Percentiles rank a stretch among this genome's conserved stretches.
These are phyloP conservation scores for Rhizopus sp. DNA, from an alignment of 371 early-diverging fungal species.

Conservation along the genomic window DNA sequence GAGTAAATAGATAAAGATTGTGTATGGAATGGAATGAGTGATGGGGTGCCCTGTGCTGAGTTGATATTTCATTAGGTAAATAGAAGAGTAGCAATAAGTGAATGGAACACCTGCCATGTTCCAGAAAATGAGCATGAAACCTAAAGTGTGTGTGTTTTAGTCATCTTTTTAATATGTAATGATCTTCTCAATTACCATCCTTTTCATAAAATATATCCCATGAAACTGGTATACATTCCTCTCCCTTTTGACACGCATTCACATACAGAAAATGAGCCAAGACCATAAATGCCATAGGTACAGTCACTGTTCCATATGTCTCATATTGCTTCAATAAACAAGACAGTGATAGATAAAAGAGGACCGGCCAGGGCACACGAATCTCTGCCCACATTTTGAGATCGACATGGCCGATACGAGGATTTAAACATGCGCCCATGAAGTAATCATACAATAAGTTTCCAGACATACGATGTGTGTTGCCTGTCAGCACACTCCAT, in stretches of 20 bases:
- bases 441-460: conserved; percentile 79
- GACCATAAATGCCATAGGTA: conserved; percentile 70
- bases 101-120: conserved; percentile 66
- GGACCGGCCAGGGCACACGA: conserved; percentile 75
- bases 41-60: conserved; percentile 42
- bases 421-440: conserved; percentile 78
- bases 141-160: conserved; percentile 17
- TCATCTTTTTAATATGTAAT: not conserved
- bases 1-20: conserved; percentile 35
- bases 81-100: conserved; percentile 58
- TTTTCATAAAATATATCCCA: conserved; percentile 70
- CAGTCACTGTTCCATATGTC: conserved; percentile 60
- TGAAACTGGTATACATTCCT: conserved; percentile 76
- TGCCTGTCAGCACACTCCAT: conserved; percentile 31
- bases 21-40: conserved; percentile 43
- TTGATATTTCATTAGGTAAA: conserved; percentile 55
- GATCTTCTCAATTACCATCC: conserved; percentile 41
- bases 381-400: conserved; percentile 88
- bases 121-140: conserved; percentile 66
- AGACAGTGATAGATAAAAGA: conserved; percentile 67
- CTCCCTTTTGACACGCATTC: conserved; percentile 78
- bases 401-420: conserved; percentile 75
- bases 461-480: conserved; percentile 69
- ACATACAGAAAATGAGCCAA: conserved; percentile 74
- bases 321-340: conserved; percentile 76